Percentiles rank a stretch among this genome's conserved stretches.
Conservation (phyloP, 441 rosid genomes). For the Erodium trifolium region DNA sequence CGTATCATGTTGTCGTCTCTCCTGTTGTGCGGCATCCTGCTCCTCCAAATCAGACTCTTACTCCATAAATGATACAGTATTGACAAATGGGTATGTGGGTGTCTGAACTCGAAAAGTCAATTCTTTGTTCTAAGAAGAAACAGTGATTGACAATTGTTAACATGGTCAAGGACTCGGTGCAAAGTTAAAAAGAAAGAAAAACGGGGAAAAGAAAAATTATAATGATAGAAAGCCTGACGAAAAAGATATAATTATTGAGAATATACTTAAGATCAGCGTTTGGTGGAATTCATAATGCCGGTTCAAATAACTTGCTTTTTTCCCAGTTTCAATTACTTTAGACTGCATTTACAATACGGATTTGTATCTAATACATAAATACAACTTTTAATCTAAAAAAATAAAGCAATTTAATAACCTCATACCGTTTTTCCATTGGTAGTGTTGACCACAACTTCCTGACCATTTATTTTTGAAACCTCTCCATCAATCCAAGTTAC, state of each 20-base stretch:
- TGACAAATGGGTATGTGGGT: too few species aligned
- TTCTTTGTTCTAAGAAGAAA: not conserved
- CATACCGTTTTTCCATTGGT: slow-evolving; percentile 56
- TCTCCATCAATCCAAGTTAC: slow-evolving; percentile 76
- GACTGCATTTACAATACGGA: not conserved
- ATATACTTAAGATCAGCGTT: not conserved
- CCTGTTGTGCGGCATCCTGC: too few species aligned
- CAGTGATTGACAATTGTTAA: not conserved
- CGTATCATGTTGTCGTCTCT: too few species aligned
- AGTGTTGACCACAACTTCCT: slow-evolving; percentile 44
- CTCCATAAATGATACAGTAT: too few species aligned
- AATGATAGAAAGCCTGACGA: not conserved
- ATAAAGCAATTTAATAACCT: not conserved
- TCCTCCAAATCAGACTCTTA: too few species aligned
- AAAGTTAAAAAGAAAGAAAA: not conserved
- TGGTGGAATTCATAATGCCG: slow-evolving; percentile 5
- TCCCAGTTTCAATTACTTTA: not conserved
- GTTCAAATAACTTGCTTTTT: not conserved
- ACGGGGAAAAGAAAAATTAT: not conserved
- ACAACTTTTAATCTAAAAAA: not conserved
- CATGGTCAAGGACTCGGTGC: not conserved
- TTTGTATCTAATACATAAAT: not conserved
- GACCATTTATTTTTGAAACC: slow-evolving; percentile 57
- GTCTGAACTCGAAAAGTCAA: not conserved
- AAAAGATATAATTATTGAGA: not conserved